These are phyloP conservation scores for Dryas octopetala DNA, from an alignment of 306 rosid genomes.

Conservation along the genomic window DNA sequence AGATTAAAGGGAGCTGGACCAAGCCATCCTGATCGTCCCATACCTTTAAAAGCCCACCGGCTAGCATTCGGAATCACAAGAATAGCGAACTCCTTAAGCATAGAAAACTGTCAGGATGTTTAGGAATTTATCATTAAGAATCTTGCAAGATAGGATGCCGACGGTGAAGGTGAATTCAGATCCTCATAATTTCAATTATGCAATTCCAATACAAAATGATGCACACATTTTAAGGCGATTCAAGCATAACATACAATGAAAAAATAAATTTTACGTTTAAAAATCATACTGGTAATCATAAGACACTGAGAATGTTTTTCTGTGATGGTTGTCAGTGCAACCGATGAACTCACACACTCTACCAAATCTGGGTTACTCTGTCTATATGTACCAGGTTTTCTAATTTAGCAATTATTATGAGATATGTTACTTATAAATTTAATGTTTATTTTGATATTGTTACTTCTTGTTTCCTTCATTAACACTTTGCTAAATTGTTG, in stretches of 20 bases:
- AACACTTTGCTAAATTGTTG: background rate
- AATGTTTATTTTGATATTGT: background rate
- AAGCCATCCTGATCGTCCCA: too few species aligned
- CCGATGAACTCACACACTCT: background rate
- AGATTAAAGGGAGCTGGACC: too few species aligned
- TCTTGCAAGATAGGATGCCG: background rate
- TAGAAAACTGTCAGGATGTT: background rate
- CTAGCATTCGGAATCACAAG: too few species aligned
- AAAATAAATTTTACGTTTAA: background rate
- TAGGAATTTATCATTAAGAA: background rate
- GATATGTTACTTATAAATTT: background rate
- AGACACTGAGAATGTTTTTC: background rate
- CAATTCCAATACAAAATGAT: background rate
- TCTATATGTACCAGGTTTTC: background rate
- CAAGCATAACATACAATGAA: background rate
- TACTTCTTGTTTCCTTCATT: background rate
- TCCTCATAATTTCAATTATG: too few species aligned
- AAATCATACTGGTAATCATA: background rate
- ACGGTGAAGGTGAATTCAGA: background rate
- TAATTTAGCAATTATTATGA: background rate
- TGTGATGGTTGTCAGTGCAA: background rate
- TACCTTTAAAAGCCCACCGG: too few species aligned
- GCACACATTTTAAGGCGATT: background rate
- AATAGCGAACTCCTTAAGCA: background rate
- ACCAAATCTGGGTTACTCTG: constrained; percentile 1